Evolutionary conservation across 441 rosid species (phyloP), one percentile per base, ranked within the genome.

Genomic region (Cnidoscolus chayamansa): DNA sequence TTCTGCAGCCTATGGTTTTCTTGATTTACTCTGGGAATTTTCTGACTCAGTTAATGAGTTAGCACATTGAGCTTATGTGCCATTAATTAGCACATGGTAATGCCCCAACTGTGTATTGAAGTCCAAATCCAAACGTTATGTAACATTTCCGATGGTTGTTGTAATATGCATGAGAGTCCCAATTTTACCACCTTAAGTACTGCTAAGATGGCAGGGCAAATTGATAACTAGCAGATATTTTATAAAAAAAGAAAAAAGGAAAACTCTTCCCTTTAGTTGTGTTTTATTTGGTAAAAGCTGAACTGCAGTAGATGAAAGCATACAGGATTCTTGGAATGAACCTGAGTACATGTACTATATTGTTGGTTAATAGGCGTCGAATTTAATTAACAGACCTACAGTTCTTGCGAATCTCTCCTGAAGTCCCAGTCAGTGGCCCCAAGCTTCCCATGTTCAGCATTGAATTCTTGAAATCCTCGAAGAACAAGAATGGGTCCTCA

Each of bases 371-470:
- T 12, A 5, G 5, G 43, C 63, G 5, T 12, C 1, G 0, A 6
- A 0, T 2, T 78, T 78, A 84, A 50, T 88, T 84, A 74, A 82
- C 72, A 4, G 25, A 16, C 72, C 96, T 81, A 62, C 96, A 90
- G 37, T 84, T 90, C 72, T 73, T 66, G 0, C 96, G 83, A 30
- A 87, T 79, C 75, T 84, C 78, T 0, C 88, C 89, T 0, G 64
- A 54, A 30, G 35, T 70, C 0, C 81, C 85, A 0, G 79, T 75
- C 15, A 72, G 55, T 0, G 74, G 65, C 12, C 76, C 62, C 60
- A 92, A 58, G 73, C 79, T 81, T 55, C 93, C 94, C 97, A 90
- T 88, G 59, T 76, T 92, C 8, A 88, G 9, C 94, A 90, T 88
- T 10, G 92, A 92, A 17, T 35, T 80, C 82, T 77, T 86, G 77